These are phyloP conservation scores for Haematococcus sp. DNA, from an alignment of 139 green algal species.

Conservation along the genomic window DNA sequence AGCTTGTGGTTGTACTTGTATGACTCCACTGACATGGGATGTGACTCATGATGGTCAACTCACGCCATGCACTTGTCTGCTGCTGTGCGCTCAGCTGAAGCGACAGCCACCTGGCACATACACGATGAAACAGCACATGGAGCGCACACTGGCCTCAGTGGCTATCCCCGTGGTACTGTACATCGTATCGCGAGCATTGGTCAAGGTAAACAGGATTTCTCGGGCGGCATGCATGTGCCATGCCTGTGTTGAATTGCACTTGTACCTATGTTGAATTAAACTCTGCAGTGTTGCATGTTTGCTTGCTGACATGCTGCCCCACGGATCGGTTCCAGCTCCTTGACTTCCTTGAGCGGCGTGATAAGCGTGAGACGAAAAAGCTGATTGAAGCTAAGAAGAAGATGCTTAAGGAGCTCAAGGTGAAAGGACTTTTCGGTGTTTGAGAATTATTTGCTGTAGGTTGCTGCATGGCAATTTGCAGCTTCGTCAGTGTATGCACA, in stretches of 20 bases:
- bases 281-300: too few species aligned
- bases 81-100: background rate
- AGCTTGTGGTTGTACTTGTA: too few species aligned
- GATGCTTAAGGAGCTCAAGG: constrained; percentile 70
- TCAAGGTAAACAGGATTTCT: background rate
- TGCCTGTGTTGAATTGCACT: too few species aligned
- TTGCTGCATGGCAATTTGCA: too few species aligned
- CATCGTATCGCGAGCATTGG: constrained; percentile 10
- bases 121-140: constrained; percentile 31
- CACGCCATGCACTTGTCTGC: background rate
- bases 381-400: constrained; percentile 42
- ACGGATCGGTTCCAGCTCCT: constrained; percentile 11
- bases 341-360: constrained; percentile 21
- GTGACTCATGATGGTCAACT: background rate
- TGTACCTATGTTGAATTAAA: too few species aligned
- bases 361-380: constrained; percentile 26
- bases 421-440: background rate
- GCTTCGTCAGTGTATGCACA: background rate
- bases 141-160: constrained; percentile 28
- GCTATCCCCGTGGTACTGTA: constrained; percentile 23
- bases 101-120: constrained; percentile 6
- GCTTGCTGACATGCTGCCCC: too few species aligned
- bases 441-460: background rate
- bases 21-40: constrained; percentile 11
- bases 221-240: too few species aligned